Base-by-base conservation (phyloP, 352 stramenopile genomes). In the Globisporangium alternatum region DNA sequence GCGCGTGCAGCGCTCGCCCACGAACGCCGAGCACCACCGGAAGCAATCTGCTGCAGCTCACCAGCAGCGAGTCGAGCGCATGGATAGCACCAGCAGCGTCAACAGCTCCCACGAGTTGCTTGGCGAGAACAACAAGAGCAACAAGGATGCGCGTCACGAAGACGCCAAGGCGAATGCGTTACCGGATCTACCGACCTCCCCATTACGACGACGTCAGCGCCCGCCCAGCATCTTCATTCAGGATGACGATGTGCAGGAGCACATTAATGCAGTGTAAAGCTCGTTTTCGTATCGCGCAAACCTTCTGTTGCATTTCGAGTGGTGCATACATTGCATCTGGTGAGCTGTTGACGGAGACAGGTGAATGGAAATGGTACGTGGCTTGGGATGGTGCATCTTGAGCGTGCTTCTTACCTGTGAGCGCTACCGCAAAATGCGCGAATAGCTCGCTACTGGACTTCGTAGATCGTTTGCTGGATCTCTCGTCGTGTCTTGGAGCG, bases 1-100 rank as follows among this genome's bases (percentile, higher is more conserved):
- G 2, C 81, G 81, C 22, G 80, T 93, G 17, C 80, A 90, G 55
- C 74, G 80, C 41, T 89, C 83, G 31, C 83, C 83, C 4, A 78
- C 69, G 8, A 73, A 75, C 31, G 44, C 52, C 1, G 51, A 70
- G 60, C 57, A 51, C 2, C 48, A 68, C 30, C 49, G 43, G 31
- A 43, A 35, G 35, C 35, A 41, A 41, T 41, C 35, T 41, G 35
- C 35, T 41, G 35, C 35, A 41, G 35, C 35, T 12, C 35, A 41
- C 9, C 35, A 41, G 43, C 48, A 25, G 59, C 45, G 57, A 62
- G 5, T 62, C 1, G 68, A 77, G 2, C 69, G 62, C 1, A 39
- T 68, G n/a, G 76, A 76, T 8, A 89, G 80, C 30, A 70, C 39
- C n/a, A 75, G 69, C 35, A 89, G 74, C 60, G 58, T 75, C 4